phyloP scores from a whole-genome alignment of 495 filamentous ascomycete species.

The Penicillium subrubescens region DNA sequence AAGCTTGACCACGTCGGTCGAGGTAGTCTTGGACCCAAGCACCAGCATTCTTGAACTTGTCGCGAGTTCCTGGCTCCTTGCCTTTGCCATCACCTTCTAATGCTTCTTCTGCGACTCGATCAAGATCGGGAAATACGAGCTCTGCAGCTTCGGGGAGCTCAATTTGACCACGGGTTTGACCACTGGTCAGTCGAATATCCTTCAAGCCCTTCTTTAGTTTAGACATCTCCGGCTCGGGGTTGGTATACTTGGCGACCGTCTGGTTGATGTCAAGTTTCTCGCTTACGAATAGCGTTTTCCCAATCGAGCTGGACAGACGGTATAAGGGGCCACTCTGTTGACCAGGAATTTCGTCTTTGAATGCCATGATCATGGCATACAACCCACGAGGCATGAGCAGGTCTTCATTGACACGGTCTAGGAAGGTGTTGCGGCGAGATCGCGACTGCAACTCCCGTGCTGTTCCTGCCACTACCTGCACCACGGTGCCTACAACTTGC shows the following conservation, averaged over 20 bases:
- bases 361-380: conserved; percentile 54
- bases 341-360: conserved; percentile 18
- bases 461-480: conserved; percentile 12
- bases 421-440: conserved; percentile 18
- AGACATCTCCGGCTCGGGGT: conserved; percentile 11
- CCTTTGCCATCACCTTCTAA: neutral
- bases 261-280: conserved; percentile 17
- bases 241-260: conserved; percentile 9
- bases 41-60: conserved; percentile 9
- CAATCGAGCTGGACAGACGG: conserved; percentile 6
- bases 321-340: conserved; percentile 7
- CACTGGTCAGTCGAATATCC: conserved; percentile 13
- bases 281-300: conserved; percentile 12
- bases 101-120: conserved; percentile 8
- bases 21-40: conserved; percentile 19
- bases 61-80: conserved; percentile 2
- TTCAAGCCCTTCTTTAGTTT: conserved; percentile 6
- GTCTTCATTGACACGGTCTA: conserved; percentile 54
- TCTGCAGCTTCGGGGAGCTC: conserved; percentile 18
- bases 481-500: conserved; percentile 6
- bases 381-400: conserved; percentile 58
- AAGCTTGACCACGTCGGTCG: conserved; percentile 9
- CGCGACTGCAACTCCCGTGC: conserved; percentile 18
- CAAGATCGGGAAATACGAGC: conserved; percentile 19
- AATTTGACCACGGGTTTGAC: conserved; percentile 9